A percentile compares a stretch with the other conserved stretches of the same genome.
phyloP scores from a whole-genome alignment of 2,329 filamentous ascomycete species.

The Penicillium sp. region DNA sequence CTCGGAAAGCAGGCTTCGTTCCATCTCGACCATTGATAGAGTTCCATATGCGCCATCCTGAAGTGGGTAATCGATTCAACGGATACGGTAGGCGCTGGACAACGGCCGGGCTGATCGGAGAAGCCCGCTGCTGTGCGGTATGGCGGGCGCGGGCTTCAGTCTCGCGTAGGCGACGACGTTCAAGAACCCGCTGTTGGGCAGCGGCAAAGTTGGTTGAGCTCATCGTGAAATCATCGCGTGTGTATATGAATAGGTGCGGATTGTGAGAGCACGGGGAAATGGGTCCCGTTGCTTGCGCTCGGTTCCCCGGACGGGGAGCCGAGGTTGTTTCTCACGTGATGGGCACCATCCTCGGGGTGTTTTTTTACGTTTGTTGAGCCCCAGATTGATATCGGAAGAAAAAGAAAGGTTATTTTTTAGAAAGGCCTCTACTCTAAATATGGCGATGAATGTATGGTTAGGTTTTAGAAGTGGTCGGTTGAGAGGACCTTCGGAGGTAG shows the following conservation, averaged over 20 bases:
- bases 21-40: conserved; percentile 72
- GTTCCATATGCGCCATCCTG: conserved; percentile 63
- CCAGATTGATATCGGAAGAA: not conserved
- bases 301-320: conserved; percentile 24
- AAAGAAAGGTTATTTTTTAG: not conserved
- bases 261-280: conserved; percentile 2
- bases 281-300: conserved; percentile 11
- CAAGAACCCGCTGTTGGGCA: conserved; percentile 82
- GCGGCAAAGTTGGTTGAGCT: conserved; percentile 74
- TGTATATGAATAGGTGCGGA: not conserved
- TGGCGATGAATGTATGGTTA: not conserved
- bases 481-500: not conserved
- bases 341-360: not conserved
- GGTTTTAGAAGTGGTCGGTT: not conserved
- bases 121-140: conserved; percentile 45
- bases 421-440: not conserved
- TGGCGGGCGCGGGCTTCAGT: conserved; percentile 62
- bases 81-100: conserved; percentile 63
- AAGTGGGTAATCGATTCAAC: conserved; percentile 56
- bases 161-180: conserved; percentile 76
- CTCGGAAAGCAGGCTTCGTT: conserved; percentile 82
- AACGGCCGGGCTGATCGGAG: conserved; percentile 55
- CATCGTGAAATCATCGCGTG: conserved; percentile 48
- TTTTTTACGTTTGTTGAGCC: not conserved
- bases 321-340: conserved; percentile 24